Evolutionary conservation across 176 grass and related monocot species (phyloP).

Genomic region (Echinochloa phyllopogon): DNA sequence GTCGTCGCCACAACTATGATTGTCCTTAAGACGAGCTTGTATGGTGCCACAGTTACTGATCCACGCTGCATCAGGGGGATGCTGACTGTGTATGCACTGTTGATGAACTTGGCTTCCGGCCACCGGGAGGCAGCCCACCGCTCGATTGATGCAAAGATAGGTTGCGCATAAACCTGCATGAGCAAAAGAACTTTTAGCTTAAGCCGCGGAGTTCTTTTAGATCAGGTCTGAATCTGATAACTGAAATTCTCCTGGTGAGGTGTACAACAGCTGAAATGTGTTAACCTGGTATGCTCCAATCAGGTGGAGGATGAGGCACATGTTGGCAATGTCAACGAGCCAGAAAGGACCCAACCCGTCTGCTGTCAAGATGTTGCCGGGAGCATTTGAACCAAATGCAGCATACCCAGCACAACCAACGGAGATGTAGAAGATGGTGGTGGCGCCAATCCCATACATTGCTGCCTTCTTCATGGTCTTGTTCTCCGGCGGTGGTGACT

Average conservation of each 20-base stretch:
- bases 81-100: conserved; percentile 57
- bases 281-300: conserved; percentile 82
- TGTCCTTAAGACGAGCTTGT: conserved; percentile 57
- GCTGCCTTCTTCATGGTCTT: conserved; percentile 83
- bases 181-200: not conserved
- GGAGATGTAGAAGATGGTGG: conserved; percentile 77
- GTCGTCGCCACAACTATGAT: conserved; percentile 63
- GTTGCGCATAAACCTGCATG: conserved; percentile 73
- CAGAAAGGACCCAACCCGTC: conserved; percentile 66
- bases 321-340: conserved; percentile 74
- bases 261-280: conserved; percentile 12
- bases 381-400: conserved; percentile 65
- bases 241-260: not conserved
- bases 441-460: conserved; percentile 70
- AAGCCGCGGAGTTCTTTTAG: not conserved
- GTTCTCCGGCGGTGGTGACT: conserved; percentile 68
- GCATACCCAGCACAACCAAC: conserved; percentile 77
- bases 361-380: conserved; percentile 78
- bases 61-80: conserved; percentile 44
- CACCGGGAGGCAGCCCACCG: conserved; percentile 48
- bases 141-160: conserved; percentile 69
- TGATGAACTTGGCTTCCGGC: conserved; percentile 76
- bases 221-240: not conserved
- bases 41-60: conserved; percentile 55
- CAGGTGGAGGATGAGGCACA: conserved; percentile 79